phyloP scores from a whole-genome alignment of 306 rosid species.

The Cercis canadensis region DNA sequence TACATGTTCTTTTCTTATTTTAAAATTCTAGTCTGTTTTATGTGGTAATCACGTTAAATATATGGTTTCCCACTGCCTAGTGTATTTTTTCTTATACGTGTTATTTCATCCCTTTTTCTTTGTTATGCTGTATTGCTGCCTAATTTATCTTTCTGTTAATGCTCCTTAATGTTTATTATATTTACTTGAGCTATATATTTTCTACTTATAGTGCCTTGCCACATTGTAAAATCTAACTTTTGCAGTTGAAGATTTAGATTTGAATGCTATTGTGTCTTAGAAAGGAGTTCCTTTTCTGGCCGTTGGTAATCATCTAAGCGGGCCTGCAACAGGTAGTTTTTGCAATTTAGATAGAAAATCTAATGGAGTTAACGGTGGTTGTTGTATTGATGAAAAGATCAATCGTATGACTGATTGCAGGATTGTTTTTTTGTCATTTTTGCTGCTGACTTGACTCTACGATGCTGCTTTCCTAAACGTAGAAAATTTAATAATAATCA shows the following conservation, averaged over 20 bases:
- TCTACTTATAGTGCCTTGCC: not conserved
- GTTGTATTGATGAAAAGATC: slow-evolving; percentile 17
- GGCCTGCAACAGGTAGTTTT: slow-evolving; percentile 84
- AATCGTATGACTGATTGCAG: not conserved
- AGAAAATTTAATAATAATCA: slow-evolving; percentile 38
- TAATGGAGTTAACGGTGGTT: slow-evolving; percentile 13
- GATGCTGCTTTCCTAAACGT: slow-evolving; percentile 80
- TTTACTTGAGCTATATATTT: not conserved
- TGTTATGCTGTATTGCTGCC: slow-evolving; percentile 4
- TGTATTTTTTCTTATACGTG: not conserved
- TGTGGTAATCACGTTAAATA: slow-evolving; percentile 16
- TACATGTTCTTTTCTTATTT: slow-evolving; percentile 8
- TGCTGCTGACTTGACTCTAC: slow-evolving; percentile 76
- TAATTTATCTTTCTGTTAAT: not conserved
- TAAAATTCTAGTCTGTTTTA: slow-evolving; percentile 1
- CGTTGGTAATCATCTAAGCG: slow-evolving; percentile 92
- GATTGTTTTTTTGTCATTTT: not conserved
- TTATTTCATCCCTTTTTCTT: slow-evolving; percentile 8
- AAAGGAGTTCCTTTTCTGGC: slow-evolving; percentile 75
- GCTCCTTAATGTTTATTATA: not conserved
- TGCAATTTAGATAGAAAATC: slow-evolving; percentile 7
- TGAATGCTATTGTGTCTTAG: slow-evolving; percentile 79
- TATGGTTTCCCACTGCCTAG: not conserved
- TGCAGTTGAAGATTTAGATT: slow-evolving; percentile 92
- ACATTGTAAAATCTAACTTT: slow-evolving; percentile 32